Percentiles rank a stretch among this genome's conserved stretches.
Conservation (phyloP, 371 early-diverging fungal genomes). For the Apophysomyces trapeziformis region DNA sequence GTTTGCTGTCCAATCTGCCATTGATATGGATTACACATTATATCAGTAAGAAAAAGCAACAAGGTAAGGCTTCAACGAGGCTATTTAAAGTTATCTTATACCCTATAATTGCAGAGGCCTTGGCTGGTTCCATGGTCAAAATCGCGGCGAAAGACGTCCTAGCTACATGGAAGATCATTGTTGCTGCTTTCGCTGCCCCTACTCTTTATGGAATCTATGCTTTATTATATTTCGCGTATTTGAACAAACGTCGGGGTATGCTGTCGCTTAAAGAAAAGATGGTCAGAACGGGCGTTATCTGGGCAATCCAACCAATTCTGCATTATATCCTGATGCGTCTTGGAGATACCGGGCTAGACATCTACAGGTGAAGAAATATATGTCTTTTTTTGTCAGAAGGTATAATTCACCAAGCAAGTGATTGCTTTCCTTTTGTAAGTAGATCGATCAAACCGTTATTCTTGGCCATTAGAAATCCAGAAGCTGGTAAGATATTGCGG, state of each 20-base stretch:
- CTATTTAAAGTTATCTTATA: too few relatives aligned
- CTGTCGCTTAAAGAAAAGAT: constrained; percentile 29
- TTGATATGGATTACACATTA: constrained; percentile 71
- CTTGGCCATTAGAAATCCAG: constrained; percentile 64
- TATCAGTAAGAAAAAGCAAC: constrained; percentile 80
- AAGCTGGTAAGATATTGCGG: constrained; percentile 38
- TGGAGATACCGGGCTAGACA: constrained; percentile 88
- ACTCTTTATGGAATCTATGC: constrained; percentile 76
- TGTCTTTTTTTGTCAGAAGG: background rate
- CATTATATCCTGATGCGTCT: constrained; percentile 80
- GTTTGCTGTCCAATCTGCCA: constrained; percentile 70
- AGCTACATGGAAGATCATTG: constrained; percentile 95
- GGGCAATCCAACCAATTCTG: constrained; percentile 71
- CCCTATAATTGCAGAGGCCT: constrained; percentile 64
- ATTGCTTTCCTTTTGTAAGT: background rate
- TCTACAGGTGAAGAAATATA: constrained; percentile 61
- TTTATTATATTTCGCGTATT: constrained; percentile 45
- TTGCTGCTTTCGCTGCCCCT: constrained; percentile 79
- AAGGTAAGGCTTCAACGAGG: constrained; percentile 34
- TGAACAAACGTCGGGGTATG: constrained; percentile 41
- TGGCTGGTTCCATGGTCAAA: constrained; percentile 91
- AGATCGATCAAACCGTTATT: constrained; percentile 88
- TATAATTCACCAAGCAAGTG: background rate
- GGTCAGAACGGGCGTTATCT: constrained; percentile 43
- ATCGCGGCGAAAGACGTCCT: constrained; percentile 92